phyloP scores from a whole-genome alignment of 1,284 basidiomycete species.

The Cystobasidium slooffiae region DNA sequence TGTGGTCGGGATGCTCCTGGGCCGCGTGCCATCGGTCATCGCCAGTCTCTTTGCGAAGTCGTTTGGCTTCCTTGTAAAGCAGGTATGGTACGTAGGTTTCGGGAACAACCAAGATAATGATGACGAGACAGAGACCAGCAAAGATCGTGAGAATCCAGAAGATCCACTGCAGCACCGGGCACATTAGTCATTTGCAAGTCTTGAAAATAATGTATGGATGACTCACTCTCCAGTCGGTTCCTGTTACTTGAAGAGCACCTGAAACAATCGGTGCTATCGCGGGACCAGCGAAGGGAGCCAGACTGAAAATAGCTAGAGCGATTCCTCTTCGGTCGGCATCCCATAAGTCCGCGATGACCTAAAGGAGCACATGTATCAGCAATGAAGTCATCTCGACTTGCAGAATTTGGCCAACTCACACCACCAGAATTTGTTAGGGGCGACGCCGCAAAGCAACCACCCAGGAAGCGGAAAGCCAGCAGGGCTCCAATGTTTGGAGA shows the following conservation, averaged over 20 bases:
- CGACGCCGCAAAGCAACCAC: slow-evolving; percentile 64
- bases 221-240: slow-evolving; percentile 60
- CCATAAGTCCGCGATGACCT: slow-evolving; percentile 61
- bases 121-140: slow-evolving; percentile 61
- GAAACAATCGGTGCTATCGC: slow-evolving; percentile 68
- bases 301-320: slow-evolving; percentile 69
- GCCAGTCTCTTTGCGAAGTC: slow-evolving; percentile 65
- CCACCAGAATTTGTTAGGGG: slow-evolving; percentile 53
- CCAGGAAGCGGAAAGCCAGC: slow-evolving; percentile 70
- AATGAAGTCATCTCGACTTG: neutral
- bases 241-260: slow-evolving; percentile 63
- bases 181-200: neutral
- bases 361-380: neutral
- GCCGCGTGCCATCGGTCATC: slow-evolving; percentile 66
- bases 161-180: slow-evolving; percentile 62
- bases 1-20: slow-evolving; percentile 53
- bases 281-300: slow-evolving; percentile 66
- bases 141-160: slow-evolving; percentile 77
- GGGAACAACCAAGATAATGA: slow-evolving; percentile 70
- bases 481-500: slow-evolving; percentile 66
- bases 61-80: slow-evolving; percentile 62
- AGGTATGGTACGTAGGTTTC: slow-evolving; percentile 66
- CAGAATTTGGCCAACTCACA: neutral
- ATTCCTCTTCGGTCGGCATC: slow-evolving; percentile 69
- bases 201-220: too few relatives aligned